A percentile compares a stretch with the other conserved stretches of the same genome.
phyloP scores from a whole-genome alignment of 2,329 filamentous ascomycete species.

The Mollisiaceae sp. region DNA sequence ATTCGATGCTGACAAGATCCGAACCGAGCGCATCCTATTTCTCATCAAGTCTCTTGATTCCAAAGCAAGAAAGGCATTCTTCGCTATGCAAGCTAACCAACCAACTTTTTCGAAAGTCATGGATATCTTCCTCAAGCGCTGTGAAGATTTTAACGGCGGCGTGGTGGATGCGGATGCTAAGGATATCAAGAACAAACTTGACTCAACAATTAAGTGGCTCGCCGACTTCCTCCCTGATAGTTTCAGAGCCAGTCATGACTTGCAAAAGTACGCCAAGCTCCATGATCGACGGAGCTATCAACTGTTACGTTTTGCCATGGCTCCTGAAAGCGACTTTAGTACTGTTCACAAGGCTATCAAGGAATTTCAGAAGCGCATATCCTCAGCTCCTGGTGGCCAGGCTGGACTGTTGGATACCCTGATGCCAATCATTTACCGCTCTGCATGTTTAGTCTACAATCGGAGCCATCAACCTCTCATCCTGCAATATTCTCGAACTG shows the following conservation, averaged over 20 bases:
- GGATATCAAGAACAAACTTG: constrained; percentile 71
- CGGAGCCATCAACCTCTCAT: constrained; percentile 91
- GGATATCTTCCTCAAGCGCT: constrained; percentile 78
- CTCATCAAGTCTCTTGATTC: constrained; percentile 79
- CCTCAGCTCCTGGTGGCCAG: constrained; percentile 65
- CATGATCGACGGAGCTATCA: constrained; percentile 92
- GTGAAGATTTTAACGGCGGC: constrained; percentile 88
- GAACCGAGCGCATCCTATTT: constrained; percentile 83
- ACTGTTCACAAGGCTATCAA: constrained; percentile 89
- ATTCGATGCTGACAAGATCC: constrained; percentile 74
- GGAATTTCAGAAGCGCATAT: constrained; percentile 83
- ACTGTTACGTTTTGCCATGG: constrained; percentile 84
- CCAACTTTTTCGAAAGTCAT: constrained; percentile 75
- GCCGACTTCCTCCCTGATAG: constrained; percentile 78
- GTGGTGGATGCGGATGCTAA: constrained; percentile 75
- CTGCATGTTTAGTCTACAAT: constrained; percentile 87
- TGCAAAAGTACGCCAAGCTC: constrained; percentile 88
- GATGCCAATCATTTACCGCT: constrained; percentile 80
- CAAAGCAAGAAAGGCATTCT: constrained; percentile 84
- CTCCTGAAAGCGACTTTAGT: constrained; percentile 86
- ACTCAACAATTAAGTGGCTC: constrained; percentile 74
- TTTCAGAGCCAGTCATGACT: constrained; percentile 71
- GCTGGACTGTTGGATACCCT: constrained; percentile 77
- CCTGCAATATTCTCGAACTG: constrained; percentile 83
- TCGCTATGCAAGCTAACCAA: constrained; percentile 81